These are phyloP conservation scores for Cynara cardunculus DNA, from an alignment of 129 eudicot genomes.

Conservation along the genomic window DNA sequence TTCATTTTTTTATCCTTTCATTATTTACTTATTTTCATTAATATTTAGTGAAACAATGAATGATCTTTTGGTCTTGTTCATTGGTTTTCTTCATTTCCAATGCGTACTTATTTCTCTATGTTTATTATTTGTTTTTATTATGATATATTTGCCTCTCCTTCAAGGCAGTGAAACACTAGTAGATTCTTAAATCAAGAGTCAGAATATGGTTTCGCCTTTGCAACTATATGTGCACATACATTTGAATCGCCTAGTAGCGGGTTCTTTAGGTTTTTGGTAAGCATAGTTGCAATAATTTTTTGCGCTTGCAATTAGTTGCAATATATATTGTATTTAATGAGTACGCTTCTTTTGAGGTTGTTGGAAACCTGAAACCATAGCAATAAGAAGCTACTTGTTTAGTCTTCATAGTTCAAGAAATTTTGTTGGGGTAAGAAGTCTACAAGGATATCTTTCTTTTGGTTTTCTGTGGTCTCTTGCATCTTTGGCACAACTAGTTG, in stretches of 20 bases:
- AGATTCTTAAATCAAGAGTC: slow-evolving; percentile 12
- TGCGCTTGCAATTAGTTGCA: background rate
- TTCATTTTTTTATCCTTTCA: background rate
- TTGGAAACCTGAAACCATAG: background rate
- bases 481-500: background rate
- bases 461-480: no score
- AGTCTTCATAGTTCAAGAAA: background rate
- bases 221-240: background rate
- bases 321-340: background rate
- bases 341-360: background rate
- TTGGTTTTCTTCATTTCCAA: background rate
- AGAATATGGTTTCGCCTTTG: slow-evolving; percentile 8
- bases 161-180: background rate
- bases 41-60: background rate
- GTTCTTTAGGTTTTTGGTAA: slow-evolving; percentile 14
- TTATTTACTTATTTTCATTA: background rate
- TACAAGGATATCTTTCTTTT: no score
- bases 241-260: background rate
- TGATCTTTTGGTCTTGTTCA: background rate
- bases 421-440: background rate
- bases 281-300: background rate
- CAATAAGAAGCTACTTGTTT: background rate
- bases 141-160: slow-evolving; percentile 1
- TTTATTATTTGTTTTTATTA: background rate
- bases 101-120: background rate